Conservation (phyloP, 805 yeast species). For the Kodamaea leandrae region DNA sequence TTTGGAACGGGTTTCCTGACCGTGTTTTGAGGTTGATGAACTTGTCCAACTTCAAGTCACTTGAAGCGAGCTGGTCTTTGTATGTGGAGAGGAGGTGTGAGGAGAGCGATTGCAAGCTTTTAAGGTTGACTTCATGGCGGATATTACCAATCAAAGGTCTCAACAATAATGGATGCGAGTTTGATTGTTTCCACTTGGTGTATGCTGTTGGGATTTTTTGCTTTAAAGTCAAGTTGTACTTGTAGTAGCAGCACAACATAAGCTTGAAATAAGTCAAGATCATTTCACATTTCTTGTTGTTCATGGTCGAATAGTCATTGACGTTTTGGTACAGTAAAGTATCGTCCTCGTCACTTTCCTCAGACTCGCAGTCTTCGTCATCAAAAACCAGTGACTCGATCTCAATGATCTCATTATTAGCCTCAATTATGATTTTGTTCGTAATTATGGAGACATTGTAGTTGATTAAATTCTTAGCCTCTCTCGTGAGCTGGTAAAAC, state of each 20-base stretch:
- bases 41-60: slow-evolving; percentile 16
- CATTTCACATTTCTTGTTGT: slow-evolving; percentile 49
- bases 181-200: slow-evolving; percentile 43
- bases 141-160: slow-evolving; percentile 59
- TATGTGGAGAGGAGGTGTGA: slow-evolving; percentile 18
- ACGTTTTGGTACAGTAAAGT: slow-evolving; percentile 26
- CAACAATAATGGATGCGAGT: slow-evolving; percentile 46
- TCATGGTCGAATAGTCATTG: slow-evolving; percentile 27
- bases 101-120: slow-evolving; percentile 28
- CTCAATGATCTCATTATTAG: slow-evolving; percentile 66
- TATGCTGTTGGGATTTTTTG: slow-evolving; percentile 47
- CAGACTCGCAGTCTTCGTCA: slow-evolving; percentile 16
- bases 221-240: slow-evolving; percentile 41
- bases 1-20: slow-evolving; percentile 35
- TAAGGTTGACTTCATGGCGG: slow-evolving; percentile 48
- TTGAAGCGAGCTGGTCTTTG: slow-evolving; percentile 11
- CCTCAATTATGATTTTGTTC: slow-evolving; percentile 62
- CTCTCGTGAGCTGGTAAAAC: slow-evolving; percentile 72
- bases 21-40: slow-evolving; percentile 24
- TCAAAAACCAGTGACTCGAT: slow-evolving; percentile 58
- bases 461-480: slow-evolving; percentile 66
- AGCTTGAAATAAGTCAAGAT: slow-evolving; percentile 54
- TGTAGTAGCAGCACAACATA: slow-evolving; percentile 60
- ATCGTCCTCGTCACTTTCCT: slow-evolving; percentile 35
- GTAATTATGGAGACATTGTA: slow-evolving; percentile 65